Evolutionary conservation across 441 rosid species (phyloP), one percentile per base, ranked within the genome.

Genomic region (Eutrema salsugineum): DNA sequence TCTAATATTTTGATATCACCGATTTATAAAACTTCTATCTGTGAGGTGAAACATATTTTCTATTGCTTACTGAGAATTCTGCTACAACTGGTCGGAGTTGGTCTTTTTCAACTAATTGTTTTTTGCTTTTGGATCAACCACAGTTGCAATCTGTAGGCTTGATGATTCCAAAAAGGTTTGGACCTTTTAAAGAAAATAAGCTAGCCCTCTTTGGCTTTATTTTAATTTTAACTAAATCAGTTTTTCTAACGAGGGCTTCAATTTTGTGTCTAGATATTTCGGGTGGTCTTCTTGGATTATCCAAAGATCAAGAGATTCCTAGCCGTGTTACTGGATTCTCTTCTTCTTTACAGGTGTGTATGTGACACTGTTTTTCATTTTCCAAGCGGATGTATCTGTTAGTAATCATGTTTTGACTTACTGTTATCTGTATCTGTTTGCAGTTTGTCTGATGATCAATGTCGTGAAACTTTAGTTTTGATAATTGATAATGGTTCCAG

Each of bases 161-260:
- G 43, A n/a, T n/a, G n/a, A 74, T 96, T 61, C 97, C 98, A 5
- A 86, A 93, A 86, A 83, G 86, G 88, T 42, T 69, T 96, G 89
- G 93, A 87, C 72, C 71, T 75, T 76, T 78, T 96, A 77, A 88
- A 79, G 66, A 88, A 87, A 77, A 87, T 84, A 70, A 84, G 91
- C 98, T 93, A 78, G 40, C 61, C n/a, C 30, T 65, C 46, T 60
- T n/a, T 36, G 15, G 47, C 72, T 43, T 20, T n/a, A n/a, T n/a
- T n/a, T n/a, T 64, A 5, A 30, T 32, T 20, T 39, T 14, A 75
- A 42, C 16, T 63, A 17, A 24, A 35, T 53, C n/a, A n/a, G n/a
- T 30, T 35, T 73, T 68, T 44, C 40, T 43, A 61, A 63, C 57
- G 56, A 59, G 27, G 51, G 69, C 70, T 55, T 71, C 17, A 77